Evolutionary conservation across 441 rosid species (phyloP).

Genomic region (Hura crepitans): DNA sequence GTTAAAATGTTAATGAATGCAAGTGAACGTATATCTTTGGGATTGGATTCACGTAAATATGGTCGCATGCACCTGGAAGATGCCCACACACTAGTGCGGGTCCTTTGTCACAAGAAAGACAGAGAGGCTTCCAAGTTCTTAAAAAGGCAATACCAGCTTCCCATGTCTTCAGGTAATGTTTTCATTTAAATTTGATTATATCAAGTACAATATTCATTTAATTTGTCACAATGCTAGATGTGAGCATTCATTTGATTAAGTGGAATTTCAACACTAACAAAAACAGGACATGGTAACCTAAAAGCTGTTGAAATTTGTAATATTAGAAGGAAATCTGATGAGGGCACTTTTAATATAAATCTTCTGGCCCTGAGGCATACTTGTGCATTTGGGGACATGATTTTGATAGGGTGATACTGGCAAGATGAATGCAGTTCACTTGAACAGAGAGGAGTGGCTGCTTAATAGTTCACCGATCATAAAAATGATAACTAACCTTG

Average conservation of each 20-base stretch:
- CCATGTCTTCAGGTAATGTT: conserved; percentile 85
- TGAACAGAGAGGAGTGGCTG: neutral
- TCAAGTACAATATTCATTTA: neutral
- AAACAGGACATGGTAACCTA: neutral
- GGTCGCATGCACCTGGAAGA: conserved; percentile 48
- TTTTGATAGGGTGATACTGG: neutral
- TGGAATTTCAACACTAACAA: neutral
- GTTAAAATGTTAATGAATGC: conserved; percentile 86
- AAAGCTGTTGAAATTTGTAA: neutral
- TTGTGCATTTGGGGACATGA: neutral
- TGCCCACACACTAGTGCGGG: conserved; percentile 75
- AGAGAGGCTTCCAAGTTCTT: conserved; percentile 81
- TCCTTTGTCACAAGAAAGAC: conserved; percentile 96
- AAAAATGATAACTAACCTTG: neutral
- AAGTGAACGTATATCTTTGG: conserved; percentile 66
- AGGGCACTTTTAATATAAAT: neutral
- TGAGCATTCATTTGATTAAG: neutral
- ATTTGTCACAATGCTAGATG: neutral
- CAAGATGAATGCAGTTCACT: neutral
- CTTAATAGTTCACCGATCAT: neutral
- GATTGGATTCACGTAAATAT: conserved; percentile 49
- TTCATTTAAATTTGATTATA: conserved; percentile 3
- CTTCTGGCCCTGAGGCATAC: neutral
- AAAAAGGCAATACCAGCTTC: conserved; percentile 80
- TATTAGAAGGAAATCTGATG: neutral